Percentiles rank a stretch among this genome's conserved stretches.
Conservation (phyloP, 495 filamentous ascomycete genomes). For the Haplographium delicatum region DNA sequence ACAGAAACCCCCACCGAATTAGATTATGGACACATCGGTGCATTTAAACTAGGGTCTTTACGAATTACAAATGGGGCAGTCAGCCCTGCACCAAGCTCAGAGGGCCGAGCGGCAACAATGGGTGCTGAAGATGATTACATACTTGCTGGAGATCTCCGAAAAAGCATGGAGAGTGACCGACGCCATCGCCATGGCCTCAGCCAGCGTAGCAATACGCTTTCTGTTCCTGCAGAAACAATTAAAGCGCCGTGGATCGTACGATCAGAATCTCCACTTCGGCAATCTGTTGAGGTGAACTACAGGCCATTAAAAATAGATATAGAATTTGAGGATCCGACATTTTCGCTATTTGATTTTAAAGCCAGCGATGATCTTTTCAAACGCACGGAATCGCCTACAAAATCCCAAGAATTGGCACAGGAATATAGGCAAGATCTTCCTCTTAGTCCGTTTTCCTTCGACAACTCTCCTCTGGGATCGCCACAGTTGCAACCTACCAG, state of each 20-base stretch:
- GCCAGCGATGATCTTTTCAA: constrained; percentile 2
- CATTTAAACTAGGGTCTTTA: constrained; percentile 53
- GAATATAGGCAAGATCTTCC: constrained; percentile 28
- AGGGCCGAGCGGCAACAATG: neutral
- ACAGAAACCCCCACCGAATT: constrained; percentile 22
- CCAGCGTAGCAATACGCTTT: constrained; percentile 13
- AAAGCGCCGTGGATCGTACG: constrained; percentile 14
- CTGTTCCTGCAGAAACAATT: neutral
- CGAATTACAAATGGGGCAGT: constrained; percentile 54
- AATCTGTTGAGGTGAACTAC: neutral
- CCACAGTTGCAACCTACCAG: constrained; percentile 37
- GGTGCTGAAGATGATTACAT: constrained; percentile 17
- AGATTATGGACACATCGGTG: constrained; percentile 37
- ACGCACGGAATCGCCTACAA: constrained; percentile 7
- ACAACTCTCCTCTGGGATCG: constrained; percentile 18
- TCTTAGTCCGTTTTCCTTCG: constrained; percentile 29
- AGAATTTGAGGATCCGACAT: constrained; percentile 6
- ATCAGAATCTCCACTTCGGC: constrained; percentile 19
- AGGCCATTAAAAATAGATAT: constrained; percentile 4
- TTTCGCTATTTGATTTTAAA: constrained; percentile 13
- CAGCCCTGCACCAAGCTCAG: constrained; percentile 32
- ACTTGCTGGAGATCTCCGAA: neutral
- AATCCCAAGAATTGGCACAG: constrained; percentile 13
- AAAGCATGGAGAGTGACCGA: neutral
- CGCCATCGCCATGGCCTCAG: constrained; percentile 1